Conservation (phyloP, 805 yeast species). For the Zygosaccharomyces pseudorouxii region DNA sequence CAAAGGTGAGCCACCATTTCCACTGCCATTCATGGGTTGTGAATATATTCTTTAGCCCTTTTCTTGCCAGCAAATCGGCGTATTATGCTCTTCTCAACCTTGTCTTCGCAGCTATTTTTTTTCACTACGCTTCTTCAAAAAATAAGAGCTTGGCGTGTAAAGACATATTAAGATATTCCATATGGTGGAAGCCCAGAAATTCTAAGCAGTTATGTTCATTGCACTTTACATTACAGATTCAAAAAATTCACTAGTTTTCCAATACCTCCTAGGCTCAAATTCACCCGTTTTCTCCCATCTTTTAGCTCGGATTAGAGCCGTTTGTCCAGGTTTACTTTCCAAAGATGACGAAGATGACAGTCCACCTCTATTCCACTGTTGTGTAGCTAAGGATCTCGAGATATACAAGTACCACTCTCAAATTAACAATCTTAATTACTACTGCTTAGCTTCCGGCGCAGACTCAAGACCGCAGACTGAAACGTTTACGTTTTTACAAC, state of each 20-base stretch:
- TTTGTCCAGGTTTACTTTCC: slow-evolving; percentile 18
- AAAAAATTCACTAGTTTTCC: slow-evolving; percentile 24
- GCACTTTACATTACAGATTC: slow-evolving; percentile 31
- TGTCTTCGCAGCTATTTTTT: neutral
- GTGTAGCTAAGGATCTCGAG: slow-evolving; percentile 21
- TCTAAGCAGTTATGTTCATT: slow-evolving; percentile 19
- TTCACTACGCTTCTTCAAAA: neutral
- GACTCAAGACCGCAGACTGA: slow-evolving; percentile 42
- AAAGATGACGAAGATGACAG: slow-evolving; percentile 1
- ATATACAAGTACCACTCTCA: slow-evolving; percentile 24
- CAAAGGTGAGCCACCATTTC: slow-evolving; percentile 6
- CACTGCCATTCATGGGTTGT: slow-evolving; percentile 6
- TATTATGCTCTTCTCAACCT: neutral
- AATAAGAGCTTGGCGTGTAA: neutral
- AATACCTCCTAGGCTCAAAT: slow-evolving; percentile 26
- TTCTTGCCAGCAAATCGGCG: neutral
- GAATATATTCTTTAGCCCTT: neutral
- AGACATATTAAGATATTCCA: neutral
- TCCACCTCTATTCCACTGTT: slow-evolving; percentile 8
- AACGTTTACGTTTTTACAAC: slow-evolving; percentile 50
- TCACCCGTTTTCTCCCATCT: slow-evolving; percentile 29
- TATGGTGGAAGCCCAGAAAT: neutral
- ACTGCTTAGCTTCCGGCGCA: slow-evolving; percentile 22
- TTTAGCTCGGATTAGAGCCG: slow-evolving; percentile 23
- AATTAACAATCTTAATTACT: slow-evolving; percentile 22